A percentile compares a stretch with the other conserved stretches of the same genome.
Evolutionary conservation across 2,329 filamentous ascomycete species (phyloP).

Genomic region (Neonectria punicea): DNA sequence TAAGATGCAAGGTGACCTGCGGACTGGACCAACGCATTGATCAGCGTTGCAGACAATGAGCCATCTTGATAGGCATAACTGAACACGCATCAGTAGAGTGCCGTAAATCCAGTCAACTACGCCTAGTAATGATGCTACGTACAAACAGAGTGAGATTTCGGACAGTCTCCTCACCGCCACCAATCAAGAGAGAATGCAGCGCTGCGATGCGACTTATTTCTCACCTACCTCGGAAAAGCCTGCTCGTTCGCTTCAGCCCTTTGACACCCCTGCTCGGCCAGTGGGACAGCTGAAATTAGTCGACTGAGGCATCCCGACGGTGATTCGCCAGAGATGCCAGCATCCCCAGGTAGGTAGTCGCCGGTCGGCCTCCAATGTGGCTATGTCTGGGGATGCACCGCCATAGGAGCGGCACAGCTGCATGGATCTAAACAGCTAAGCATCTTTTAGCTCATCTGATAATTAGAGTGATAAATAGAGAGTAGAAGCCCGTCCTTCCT

Average conservation of each 20-base stretch:
- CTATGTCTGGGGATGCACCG: neutral
- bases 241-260: conserved; percentile 6
- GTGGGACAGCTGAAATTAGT: conserved; percentile 3
- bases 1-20: too few species aligned
- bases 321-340: neutral
- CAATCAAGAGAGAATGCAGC: neutral
- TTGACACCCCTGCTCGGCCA: neutral
- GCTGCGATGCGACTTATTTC: conserved; percentile 1
- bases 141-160: neutral
- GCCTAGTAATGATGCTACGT: neutral
- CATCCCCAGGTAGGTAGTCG: neutral
- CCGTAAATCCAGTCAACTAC: too few species aligned
- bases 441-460: neutral
- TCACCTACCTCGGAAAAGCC: neutral
- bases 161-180: neutral
- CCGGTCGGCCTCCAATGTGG: neutral
- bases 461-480: neutral
- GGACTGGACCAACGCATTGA: too few species aligned
- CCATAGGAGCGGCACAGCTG: neutral
- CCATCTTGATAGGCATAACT: too few species aligned
- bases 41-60: too few species aligned
- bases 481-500: neutral
- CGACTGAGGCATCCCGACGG: neutral
- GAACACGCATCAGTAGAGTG: too few species aligned
- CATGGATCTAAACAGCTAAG: neutral